Conservation (phyloP, 352 stramenopile genomes). For the Pythium brassicae region DNA sequence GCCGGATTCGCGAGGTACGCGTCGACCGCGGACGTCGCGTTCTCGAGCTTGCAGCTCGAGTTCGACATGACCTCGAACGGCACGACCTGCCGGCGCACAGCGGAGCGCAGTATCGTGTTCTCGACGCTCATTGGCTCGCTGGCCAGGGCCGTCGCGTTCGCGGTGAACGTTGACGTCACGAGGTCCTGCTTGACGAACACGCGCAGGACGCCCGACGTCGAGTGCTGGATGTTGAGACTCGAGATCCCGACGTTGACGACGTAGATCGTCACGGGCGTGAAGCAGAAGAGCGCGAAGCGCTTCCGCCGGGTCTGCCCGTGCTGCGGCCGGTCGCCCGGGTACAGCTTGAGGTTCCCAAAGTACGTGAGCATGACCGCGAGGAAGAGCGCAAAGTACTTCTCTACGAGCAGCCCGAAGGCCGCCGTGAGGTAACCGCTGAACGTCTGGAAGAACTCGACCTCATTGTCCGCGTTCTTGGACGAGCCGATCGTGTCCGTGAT, state of each 20-base stretch:
- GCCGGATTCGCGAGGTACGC: neutral
- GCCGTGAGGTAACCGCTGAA: slow-evolving; percentile 9
- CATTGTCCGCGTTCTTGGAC: slow-evolving; percentile 9
- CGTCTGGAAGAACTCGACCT: slow-evolving; percentile 10
- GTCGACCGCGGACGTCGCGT: neutral
- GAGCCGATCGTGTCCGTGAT: slow-evolving; percentile 9
- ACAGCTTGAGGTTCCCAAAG: slow-evolving; percentile 6
- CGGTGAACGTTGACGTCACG: neutral
- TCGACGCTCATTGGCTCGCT: neutral
- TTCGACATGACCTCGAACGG: slow-evolving; percentile 9
- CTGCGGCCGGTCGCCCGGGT: slow-evolving; percentile 1
- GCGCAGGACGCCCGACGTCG: slow-evolving; percentile 3
- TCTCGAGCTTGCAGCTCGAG: slow-evolving; percentile 3
- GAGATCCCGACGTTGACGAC: slow-evolving; percentile 4
- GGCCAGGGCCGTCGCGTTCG: neutral
- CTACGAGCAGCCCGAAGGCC: neutral
- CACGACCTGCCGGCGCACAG: slow-evolving; percentile 2
- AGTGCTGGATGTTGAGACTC: slow-evolving; percentile 8
- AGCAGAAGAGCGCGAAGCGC: slow-evolving; percentile 4
- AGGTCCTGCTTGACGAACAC: slow-evolving; percentile 11
- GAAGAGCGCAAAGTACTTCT: slow-evolving; percentile 10
- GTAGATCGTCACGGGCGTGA: slow-evolving; percentile 5
- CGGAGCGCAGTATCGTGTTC: slow-evolving; percentile 11
- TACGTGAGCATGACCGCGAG: slow-evolving; percentile 11
- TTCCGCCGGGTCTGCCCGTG: neutral